phyloP scores from a whole-genome alignment of 306 rosid species.

The Bauhinia variegata region DNA sequence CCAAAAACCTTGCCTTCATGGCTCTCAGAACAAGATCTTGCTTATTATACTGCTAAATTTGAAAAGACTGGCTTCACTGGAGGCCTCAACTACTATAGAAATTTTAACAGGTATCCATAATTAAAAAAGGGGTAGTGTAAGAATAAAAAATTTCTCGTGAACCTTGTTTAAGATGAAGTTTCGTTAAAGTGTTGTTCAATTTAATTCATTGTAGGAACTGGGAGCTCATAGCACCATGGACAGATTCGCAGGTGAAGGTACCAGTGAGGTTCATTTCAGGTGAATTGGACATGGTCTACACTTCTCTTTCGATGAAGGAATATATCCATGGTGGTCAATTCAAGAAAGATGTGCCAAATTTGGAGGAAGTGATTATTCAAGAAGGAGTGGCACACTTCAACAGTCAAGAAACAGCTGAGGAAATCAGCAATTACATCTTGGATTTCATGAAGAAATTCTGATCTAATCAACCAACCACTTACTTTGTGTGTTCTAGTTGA shows the following conservation, averaged over 20 bases:
- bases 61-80: slow-evolving; percentile 38
- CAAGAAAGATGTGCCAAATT: too few species aligned
- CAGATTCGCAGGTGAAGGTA: neutral
- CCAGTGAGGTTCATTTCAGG: slow-evolving; percentile 27
- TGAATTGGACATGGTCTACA: slow-evolving; percentile 16
- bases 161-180: neutral
- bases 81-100: slow-evolving; percentile 40
- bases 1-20: slow-evolving; percentile 34
- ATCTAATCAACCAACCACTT: too few species aligned
- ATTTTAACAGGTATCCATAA: slow-evolving; percentile 8
- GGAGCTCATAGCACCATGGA: slow-evolving; percentile 35
- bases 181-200: neutral
- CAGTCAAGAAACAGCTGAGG: too few species aligned
- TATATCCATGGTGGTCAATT: too few species aligned
- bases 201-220: slow-evolving; percentile 22
- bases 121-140: too few species aligned
- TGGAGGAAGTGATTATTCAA: too few species aligned
- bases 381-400: too few species aligned
- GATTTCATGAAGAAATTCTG: too few species aligned
- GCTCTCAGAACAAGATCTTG: slow-evolving; percentile 37
- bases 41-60: slow-evolving; percentile 34
- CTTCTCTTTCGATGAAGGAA: neutral
- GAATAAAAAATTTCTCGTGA: too few species aligned
- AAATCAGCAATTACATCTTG: too few species aligned
- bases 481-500: too few species aligned